Evolutionary conservation across 1,284 basidiomycete species (phyloP), one percentile per base, ranked within the genome.

Genomic region (Malassezia caprae): DNA sequence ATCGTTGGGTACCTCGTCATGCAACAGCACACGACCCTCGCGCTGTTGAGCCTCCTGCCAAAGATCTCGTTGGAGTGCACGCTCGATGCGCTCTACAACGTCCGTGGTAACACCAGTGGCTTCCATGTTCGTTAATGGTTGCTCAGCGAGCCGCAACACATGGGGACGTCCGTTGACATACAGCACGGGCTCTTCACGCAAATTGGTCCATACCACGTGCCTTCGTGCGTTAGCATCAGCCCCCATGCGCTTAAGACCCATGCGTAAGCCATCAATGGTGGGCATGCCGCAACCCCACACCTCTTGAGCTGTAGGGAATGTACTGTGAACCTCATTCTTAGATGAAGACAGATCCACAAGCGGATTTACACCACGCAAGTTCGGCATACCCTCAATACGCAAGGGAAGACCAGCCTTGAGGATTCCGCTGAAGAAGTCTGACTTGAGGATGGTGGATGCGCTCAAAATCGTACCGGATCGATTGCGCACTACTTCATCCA

Each of bases 1-100:
- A 27, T 87, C 82, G 58, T 90, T 90, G 75, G 96, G 90, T 17
- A 93, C 82, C 77, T 99, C 94, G 69, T 99, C 94, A 64, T 99
- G 94, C 28, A 78, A 59, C 17, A 99, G 78, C 32, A 99, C 83
- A 27, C 88, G 83, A 2, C 91, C 90, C 26, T 81, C 77, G n/a
- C 84, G 82, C 48, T 79, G 76, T 43, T 79, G 78, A 26, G 91
- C 80, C 76, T 98, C 94, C 2, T 81, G 79, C 19, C 96, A 77
- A 13, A 98, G 83, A 68, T 99, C 94, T 42, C 81, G 80, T 78
- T 98, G 96, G 69, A 99, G 83, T 58, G 80, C 84, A 39, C 81
- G 76, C 64, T 99, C 94, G 88, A 98, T 96, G 19, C 82, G 79
- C 75, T 98, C 94, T 2, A 99, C 94, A 10, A 90, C 85, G 2